A percentile compares a stretch with the other conserved stretches of the same genome.
These are phyloP conservation scores for Neurospora sp. DNA, from an alignment of 495 filamentous ascomycete genomes.

Conservation along the genomic window DNA sequence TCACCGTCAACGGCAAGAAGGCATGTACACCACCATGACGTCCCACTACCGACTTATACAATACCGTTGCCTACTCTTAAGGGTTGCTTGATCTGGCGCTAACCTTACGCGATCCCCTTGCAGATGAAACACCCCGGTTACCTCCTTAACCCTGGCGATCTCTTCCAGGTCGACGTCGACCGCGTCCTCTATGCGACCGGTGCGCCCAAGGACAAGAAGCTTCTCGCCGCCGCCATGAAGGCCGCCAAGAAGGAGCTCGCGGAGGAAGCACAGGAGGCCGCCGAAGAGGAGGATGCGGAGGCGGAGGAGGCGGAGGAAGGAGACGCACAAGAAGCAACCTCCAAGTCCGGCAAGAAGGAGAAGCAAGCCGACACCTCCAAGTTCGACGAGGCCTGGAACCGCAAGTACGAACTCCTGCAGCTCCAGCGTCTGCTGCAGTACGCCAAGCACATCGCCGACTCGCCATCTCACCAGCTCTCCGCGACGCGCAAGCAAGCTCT, in stretches of 20 bases:
- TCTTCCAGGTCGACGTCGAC: slow-evolving; percentile 90
- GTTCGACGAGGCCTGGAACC: neutral
- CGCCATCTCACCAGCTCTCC: slow-evolving; percentile 5
- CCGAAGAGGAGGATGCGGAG: slow-evolving; percentile 10
- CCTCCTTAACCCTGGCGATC: slow-evolving; percentile 91
- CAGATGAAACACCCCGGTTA: slow-evolving; percentile 91
- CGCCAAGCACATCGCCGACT: slow-evolving; percentile 18
- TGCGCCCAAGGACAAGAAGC: slow-evolving; percentile 26
- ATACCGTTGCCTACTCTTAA: neutral
- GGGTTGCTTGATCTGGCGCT: neutral
- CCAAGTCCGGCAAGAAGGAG: slow-evolving; percentile 5
- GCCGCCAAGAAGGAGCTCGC: slow-evolving; percentile 6
- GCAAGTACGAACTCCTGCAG: neutral
- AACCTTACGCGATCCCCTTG: neutral
- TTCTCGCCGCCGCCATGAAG: slow-evolving; percentile 1
- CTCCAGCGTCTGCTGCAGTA: slow-evolving; percentile 2
- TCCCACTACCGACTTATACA: neutral
- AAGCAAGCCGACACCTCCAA: slow-evolving; percentile 16
- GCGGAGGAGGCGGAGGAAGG: slow-evolving; percentile 11
- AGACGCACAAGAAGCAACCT: slow-evolving; percentile 14
- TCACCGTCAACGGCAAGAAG: slow-evolving; percentile 94
- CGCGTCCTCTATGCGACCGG: slow-evolving; percentile 83
- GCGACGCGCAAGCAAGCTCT: slow-evolving; percentile 27
- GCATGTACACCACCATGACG: slow-evolving; percentile 31
- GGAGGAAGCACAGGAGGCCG: slow-evolving; percentile 14